Evolutionary conservation across 306 rosid species (phyloP), one percentile per base, ranked within the genome.

Genomic region (Citrullus colocynthis): DNA sequence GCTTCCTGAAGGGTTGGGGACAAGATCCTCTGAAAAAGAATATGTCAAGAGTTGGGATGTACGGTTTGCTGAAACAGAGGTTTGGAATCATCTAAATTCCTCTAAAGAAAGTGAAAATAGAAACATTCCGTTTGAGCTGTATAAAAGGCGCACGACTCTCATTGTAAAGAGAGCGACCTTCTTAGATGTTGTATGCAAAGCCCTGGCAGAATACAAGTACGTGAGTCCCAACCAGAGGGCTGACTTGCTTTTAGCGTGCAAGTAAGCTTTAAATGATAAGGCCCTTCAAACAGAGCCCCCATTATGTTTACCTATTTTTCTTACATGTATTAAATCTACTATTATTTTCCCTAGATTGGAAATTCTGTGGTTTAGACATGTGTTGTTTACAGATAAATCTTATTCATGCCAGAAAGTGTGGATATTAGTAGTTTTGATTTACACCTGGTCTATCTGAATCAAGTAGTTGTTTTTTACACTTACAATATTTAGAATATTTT

Each of bases 191-290:
- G 93, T 88, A 55, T 95, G 99, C 84, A 90, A 86, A 72, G 90
- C 93, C 77, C 63, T 92, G 85, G 87, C 97, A 36, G 92, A 92
- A 82, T 95, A 95, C 78, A 95, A 95, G 84, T 95, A 92, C 80
- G 88, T 95, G 59, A 92, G 99, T 85, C 93, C 97, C 80, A 90
- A 92, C 86, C 97, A 95, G 84, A 91, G 97, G 84, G 88, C 87
- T 34, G 99, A 95, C 87, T 82, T 95, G 81, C 59, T 83, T 65
- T 77, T 95, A 80, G 99, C 99, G 39, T 92, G 97, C 97, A 90
- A 97, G 99, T 95, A 85, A 39, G 4, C 24, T 48, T 20, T 49
- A 32, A 49, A 48, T 30, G 45, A 45, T 20, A 44, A 1, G 56
- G 44, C 12, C 39, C 15, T 49, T 49, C 4, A 7, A 49, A 24